phyloP scores from a whole-genome alignment of 768 basidiomycete species.

The Antrodiella citrinella region DNA sequence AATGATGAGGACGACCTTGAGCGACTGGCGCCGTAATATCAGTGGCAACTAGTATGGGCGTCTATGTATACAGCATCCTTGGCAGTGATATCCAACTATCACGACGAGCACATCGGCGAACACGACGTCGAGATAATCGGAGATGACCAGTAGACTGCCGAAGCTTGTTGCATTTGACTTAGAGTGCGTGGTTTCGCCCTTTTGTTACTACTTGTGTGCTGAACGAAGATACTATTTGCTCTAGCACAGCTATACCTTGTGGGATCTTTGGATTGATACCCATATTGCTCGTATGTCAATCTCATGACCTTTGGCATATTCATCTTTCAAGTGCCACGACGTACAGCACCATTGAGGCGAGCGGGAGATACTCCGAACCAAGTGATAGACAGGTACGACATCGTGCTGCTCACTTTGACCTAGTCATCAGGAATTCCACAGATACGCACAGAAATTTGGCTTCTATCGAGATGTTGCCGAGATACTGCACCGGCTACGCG shows the following conservation, averaged over 20 bases:
- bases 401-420: not conserved
- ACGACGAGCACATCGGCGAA: too few species aligned
- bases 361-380: slow-evolving; percentile 37
- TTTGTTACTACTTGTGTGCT: slow-evolving; percentile 5
- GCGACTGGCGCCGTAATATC: too few species aligned
- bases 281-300: slow-evolving; percentile 55
- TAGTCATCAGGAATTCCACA: slow-evolving; percentile 16
- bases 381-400: slow-evolving; percentile 45
- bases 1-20: too few species aligned
- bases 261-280: slow-evolving; percentile 84
- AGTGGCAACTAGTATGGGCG: too few species aligned
- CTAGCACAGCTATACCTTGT: slow-evolving; percentile 66
- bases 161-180: slow-evolving; percentile 75
- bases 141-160: slow-evolving; percentile 35
- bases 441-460: slow-evolving; percentile 45
- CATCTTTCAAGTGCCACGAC: not conserved
- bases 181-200: slow-evolving; percentile 40
- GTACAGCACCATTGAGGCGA: slow-evolving; percentile 44
- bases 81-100: too few species aligned
- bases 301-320: not conserved
- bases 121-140: too few species aligned
- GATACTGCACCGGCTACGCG: slow-evolving; percentile 55
- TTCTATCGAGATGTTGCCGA: slow-evolving; percentile 75
- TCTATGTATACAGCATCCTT: too few species aligned
- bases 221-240: slow-evolving; percentile 3